Conservation (phyloP, 495 filamentous ascomycete genomes). For the Amphirosellinia nigrospora region DNA sequence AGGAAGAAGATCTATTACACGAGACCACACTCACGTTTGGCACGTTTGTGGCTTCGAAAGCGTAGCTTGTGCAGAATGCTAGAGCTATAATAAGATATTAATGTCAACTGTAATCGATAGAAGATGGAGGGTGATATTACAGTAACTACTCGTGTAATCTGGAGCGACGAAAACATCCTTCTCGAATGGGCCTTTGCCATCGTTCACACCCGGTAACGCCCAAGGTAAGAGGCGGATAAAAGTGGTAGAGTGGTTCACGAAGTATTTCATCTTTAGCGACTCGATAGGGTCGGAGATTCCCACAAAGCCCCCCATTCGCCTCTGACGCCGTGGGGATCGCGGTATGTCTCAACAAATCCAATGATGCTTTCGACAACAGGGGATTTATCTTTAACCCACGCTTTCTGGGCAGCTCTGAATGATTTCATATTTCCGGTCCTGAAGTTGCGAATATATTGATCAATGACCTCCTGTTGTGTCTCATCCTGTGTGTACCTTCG, state of each 20-base stretch:
- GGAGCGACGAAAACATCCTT: slow-evolving; percentile 75
- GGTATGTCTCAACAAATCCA: neutral
- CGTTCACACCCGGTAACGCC: slow-evolving; percentile 38
- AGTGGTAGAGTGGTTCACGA: slow-evolving; percentile 66
- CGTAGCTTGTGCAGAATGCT: slow-evolving; percentile 13
- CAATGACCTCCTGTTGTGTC: neutral
- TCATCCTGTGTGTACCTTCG: neutral
- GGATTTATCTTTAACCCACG: neutral
- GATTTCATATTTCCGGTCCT: neutral
- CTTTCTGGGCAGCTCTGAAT: neutral
- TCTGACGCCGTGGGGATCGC: neutral
- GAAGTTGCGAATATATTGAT: neutral
- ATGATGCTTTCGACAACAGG: neutral
- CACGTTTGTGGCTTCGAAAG: slow-evolving; percentile 17
- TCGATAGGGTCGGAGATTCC: slow-evolving; percentile 66
- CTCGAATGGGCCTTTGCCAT: slow-evolving; percentile 57
- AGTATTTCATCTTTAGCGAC: slow-evolving; percentile 68
- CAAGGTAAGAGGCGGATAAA: slow-evolving; percentile 76
- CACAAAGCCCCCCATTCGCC: neutral
- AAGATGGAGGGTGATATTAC: neutral
- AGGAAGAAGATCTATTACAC: neutral
- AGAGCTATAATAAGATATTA: slow-evolving; percentile 11
- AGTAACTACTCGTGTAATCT: slow-evolving; percentile 73
- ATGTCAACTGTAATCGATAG: neutral
- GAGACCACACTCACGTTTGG: slow-evolving; percentile 10